Evolutionary conservation across 352 stramenopile genomes (phyloP).

Genomic region (Pythium aphanidermatum): DNA sequence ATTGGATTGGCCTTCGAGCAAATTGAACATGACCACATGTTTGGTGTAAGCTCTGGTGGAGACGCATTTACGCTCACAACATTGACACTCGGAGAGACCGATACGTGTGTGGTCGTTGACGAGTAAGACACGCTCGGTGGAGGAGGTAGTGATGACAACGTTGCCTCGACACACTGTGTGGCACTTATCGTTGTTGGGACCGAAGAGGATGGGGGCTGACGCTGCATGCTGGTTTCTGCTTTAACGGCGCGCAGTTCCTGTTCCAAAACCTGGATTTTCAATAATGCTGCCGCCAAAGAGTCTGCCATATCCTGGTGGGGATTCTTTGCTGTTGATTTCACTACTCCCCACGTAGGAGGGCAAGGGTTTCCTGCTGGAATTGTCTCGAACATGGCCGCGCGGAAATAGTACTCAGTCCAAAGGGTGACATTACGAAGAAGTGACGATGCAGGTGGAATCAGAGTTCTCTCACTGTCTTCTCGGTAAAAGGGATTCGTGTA

Average conservation of each 20-base stretch:
- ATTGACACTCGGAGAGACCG: too few relatives aligned
- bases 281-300: slow-evolving; percentile 46
- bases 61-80: too few relatives aligned
- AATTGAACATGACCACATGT: slow-evolving; percentile 58
- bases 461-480: slow-evolving; percentile 30
- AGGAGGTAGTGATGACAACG: slow-evolving; percentile 6
- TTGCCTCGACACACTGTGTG: neutral
- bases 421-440: slow-evolving; percentile 69
- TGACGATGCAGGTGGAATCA: slow-evolving; percentile 48
- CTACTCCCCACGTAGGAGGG: slow-evolving; percentile 32
- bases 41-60: neutral
- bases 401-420: slow-evolving; percentile 81
- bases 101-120: too few relatives aligned
- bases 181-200: neutral
- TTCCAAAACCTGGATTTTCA: slow-evolving; percentile 46
- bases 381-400: slow-evolving; percentile 37
- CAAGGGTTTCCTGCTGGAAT: slow-evolving; percentile 36
- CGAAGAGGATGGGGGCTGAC: too few relatives aligned
- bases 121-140: slow-evolving; percentile 10
- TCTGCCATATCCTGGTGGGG: slow-evolving; percentile 48
- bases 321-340: slow-evolving; percentile 8
- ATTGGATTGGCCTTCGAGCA: slow-evolving; percentile 62
- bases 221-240: neutral
- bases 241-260: slow-evolving; percentile 28
- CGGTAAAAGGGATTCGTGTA: slow-evolving; percentile 78